These are phyloP conservation scores for Echites panduratus DNA, from an alignment of 257 asterid genomes.

Conservation along the genomic window DNA sequence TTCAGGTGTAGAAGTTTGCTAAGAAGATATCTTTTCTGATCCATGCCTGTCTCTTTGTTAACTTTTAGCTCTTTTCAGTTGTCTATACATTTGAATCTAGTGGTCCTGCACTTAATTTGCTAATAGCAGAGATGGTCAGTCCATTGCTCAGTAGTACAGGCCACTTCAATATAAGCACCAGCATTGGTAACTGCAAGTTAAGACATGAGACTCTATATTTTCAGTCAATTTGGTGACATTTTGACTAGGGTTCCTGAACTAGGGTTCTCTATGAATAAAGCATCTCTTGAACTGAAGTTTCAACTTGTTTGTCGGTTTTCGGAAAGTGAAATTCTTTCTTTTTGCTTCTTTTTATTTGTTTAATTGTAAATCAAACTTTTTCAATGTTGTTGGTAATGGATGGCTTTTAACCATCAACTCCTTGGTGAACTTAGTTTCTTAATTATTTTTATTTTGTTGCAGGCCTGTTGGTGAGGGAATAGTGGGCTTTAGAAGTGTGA, in stretches of 20 bases:
- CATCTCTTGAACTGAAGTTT: background rate
- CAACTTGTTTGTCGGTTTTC: background rate
- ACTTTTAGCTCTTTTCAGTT: background rate
- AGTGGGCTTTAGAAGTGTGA: background rate
- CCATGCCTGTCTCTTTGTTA: background rate
- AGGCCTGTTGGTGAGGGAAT: background rate
- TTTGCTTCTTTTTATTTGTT: background rate
- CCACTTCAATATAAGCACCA: background rate
- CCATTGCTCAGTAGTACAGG: background rate
- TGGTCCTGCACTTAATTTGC: background rate
- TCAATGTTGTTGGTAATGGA: background rate
- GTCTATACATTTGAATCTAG: background rate
- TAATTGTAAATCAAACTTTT: background rate
- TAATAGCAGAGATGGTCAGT: background rate
- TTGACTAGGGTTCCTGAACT: background rate
- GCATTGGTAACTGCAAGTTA: background rate
- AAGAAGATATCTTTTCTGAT: background rate
- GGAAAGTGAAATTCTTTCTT: background rate
- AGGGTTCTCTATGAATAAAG: background rate
- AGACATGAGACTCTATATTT: background rate
- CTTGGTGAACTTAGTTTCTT: background rate
- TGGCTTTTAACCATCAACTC: background rate
- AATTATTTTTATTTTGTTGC: background rate
- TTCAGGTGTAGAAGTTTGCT: background rate
- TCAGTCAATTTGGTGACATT: background rate